A percentile compares a stretch with the other conserved stretches of the same genome.
phyloP scores from a whole-genome alignment of 345 rosid genomes.

The Camelina laxa region DNA sequence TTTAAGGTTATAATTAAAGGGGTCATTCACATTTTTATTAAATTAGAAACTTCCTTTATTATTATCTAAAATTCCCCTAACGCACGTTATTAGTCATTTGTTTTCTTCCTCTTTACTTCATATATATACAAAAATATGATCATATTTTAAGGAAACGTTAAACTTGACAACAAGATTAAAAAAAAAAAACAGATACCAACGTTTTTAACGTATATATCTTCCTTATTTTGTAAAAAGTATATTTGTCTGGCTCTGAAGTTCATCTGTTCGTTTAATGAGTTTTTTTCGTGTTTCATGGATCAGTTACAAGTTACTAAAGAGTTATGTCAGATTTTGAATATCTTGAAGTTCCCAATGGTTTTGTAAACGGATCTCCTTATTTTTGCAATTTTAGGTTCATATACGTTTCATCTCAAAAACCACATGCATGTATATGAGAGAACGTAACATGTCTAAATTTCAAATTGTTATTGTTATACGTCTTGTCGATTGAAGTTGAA shows the following conservation, averaged over 20 bases:
- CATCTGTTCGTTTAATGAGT: neutral
- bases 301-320: neutral
- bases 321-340: neutral
- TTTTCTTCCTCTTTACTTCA: neutral
- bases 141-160: neutral
- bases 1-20: conserved; percentile 38
- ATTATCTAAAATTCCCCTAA: conserved; percentile 1
- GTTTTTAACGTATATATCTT: conserved; percentile 1
- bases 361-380: conserved; percentile 5
- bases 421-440: conserved; percentile 24
- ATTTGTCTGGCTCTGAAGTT: conserved; percentile 20
- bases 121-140: neutral
- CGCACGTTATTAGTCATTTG: conserved; percentile 20
- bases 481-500: conserved; percentile 31
- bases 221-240: conserved; percentile 13
- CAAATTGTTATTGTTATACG: conserved; percentile 15
- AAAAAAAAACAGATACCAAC: neutral
- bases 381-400: conserved; percentile 11
- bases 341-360: neutral
- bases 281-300: neutral
- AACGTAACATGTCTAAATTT: conserved; percentile 38
- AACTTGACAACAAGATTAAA: neutral
- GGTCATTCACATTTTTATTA: conserved; percentile 5
- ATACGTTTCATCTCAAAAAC: conserved; percentile 16
- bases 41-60: neutral